These are phyloP conservation scores for Leptomonas pyrrhocoris DNA, from an alignment of 208 protist genomes.

Conservation along the genomic window DNA sequence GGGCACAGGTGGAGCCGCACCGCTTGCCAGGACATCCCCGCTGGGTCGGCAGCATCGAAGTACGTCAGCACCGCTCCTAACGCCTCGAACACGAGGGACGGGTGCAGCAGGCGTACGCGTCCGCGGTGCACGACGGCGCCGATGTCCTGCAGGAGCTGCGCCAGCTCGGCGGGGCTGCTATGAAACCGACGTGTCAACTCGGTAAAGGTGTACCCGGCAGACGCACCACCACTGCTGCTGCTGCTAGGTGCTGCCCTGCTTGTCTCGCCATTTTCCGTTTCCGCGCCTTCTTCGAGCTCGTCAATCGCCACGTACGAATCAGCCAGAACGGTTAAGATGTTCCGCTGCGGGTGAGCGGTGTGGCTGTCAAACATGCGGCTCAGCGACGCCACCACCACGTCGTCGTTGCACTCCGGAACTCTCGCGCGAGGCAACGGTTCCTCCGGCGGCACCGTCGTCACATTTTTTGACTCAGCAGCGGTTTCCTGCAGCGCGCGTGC, in stretches of 20 bases:
- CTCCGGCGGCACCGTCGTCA: background rate
- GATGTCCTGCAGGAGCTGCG: constrained; percentile 21
- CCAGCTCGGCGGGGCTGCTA: constrained; percentile 64
- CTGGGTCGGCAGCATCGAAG: constrained; percentile 32
- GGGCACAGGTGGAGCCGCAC: constrained; percentile 52
- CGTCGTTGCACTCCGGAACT: constrained; percentile 12
- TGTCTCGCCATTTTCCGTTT: background rate
- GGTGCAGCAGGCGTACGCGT: constrained; percentile 57
- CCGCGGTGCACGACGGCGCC: constrained; percentile 64
- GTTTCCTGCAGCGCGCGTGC: background rate
- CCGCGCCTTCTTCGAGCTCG: constrained; percentile 38
- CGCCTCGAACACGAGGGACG: constrained; percentile 41
- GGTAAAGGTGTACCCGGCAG: constrained; percentile 45
- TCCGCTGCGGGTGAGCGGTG: constrained; percentile 35
- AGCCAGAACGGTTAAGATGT: constrained; percentile 30
- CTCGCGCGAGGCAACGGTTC: background rate
- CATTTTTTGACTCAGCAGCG: background rate
- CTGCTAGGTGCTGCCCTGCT: background rate
- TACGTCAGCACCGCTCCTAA: constrained; percentile 45
- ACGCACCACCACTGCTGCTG: background rate
- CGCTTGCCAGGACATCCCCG: constrained; percentile 32
- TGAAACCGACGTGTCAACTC: constrained; percentile 41
- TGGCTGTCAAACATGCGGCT: constrained; percentile 60
- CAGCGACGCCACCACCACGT: constrained; percentile 43
- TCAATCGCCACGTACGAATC: constrained; percentile 46